These are phyloP conservation scores for Neurospora sp. DNA, from an alignment of 495 filamentous ascomycete species.

Conservation along the genomic window DNA sequence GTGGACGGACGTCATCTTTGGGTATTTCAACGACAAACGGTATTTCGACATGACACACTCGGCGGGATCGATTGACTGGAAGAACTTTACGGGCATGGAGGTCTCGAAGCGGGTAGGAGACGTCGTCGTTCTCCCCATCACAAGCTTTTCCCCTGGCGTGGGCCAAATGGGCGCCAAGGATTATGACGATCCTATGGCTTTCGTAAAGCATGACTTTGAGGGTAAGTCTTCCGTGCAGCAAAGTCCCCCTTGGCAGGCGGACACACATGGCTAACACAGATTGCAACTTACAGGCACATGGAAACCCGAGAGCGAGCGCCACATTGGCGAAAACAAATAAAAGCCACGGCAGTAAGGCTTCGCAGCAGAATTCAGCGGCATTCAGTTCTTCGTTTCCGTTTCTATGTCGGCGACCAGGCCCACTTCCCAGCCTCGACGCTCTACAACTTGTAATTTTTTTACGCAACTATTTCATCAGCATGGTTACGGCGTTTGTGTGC, in stretches of 20 bases:
- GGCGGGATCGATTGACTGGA: constrained; percentile 66
- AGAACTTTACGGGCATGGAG: constrained; percentile 82
- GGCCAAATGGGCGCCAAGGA: constrained; percentile 89
- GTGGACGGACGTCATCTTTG: constrained; percentile 90
- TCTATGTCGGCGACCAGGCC: not conserved
- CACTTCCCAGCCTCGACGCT: not conserved
- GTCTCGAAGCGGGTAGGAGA: constrained; percentile 79
- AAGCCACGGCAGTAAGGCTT: not conserved
- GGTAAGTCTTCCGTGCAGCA: constrained; percentile 39
- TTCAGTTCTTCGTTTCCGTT: not conserved
- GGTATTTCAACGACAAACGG: constrained; percentile 82
- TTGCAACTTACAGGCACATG: constrained; percentile 50
- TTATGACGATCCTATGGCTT: constrained; percentile 89
- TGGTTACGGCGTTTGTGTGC: not conserved
- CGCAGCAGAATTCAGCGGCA: not conserved
- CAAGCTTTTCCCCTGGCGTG: constrained; percentile 92
- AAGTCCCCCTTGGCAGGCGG: not conserved
- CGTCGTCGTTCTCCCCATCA: constrained; percentile 89
- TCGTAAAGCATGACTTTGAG: constrained; percentile 95
- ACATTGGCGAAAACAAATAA: constrained; percentile 38
- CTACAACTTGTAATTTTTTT: not conserved
- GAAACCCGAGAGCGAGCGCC: constrained; percentile 63
- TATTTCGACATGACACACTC: constrained; percentile 76
- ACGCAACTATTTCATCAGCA: not conserved
- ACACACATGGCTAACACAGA: constrained; percentile 7